These are phyloP conservation scores for Penicillium macrosclerotiorum DNA, from an alignment of 495 filamentous ascomycete genomes.

Conservation along the genomic window DNA sequence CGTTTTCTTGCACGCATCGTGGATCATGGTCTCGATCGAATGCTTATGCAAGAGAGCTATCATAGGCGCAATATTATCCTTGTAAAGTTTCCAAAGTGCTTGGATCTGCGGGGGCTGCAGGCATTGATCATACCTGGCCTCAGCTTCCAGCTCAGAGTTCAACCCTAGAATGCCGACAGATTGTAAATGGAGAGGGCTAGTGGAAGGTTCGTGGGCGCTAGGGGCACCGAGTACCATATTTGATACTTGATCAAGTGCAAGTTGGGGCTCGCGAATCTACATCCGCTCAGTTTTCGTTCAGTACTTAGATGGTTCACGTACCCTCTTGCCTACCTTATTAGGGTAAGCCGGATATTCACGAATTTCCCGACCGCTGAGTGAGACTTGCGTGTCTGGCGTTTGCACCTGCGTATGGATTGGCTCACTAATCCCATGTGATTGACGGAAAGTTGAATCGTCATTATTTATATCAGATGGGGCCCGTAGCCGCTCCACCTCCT, in stretches of 20 bases:
- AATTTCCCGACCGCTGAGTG: not conserved
- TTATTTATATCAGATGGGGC: not conserved
- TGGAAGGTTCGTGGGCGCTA: not conserved
- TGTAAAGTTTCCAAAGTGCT: constrained; percentile 60
- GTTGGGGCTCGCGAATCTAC: too few relatives aligned
- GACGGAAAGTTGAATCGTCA: not conserved
- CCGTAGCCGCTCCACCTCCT: constrained; percentile 60
- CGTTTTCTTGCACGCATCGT: constrained; percentile 27
- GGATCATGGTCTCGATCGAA: constrained; percentile 40
- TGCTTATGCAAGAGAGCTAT: constrained; percentile 60
- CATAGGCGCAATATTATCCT: constrained; percentile 62
- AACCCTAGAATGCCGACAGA: not conserved
- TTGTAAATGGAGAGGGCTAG: not conserved
- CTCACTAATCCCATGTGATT: not conserved
- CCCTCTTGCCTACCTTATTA: too few relatives aligned
- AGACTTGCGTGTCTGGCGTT: not conserved
- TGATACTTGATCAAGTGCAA: not conserved
- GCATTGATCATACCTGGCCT: not conserved
- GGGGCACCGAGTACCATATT: not conserved
- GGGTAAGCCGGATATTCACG: too few relatives aligned
- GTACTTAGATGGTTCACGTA: too few relatives aligned
- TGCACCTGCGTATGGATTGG: not conserved
- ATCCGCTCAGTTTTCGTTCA: too few relatives aligned
- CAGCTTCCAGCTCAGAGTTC: not conserved
- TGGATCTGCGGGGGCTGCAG: constrained; percentile 40